These are phyloP conservation scores for Hymenotorrendiella dingleyae DNA, from an alignment of 2,329 filamentous ascomycete genomes.

Conservation along the genomic window DNA sequence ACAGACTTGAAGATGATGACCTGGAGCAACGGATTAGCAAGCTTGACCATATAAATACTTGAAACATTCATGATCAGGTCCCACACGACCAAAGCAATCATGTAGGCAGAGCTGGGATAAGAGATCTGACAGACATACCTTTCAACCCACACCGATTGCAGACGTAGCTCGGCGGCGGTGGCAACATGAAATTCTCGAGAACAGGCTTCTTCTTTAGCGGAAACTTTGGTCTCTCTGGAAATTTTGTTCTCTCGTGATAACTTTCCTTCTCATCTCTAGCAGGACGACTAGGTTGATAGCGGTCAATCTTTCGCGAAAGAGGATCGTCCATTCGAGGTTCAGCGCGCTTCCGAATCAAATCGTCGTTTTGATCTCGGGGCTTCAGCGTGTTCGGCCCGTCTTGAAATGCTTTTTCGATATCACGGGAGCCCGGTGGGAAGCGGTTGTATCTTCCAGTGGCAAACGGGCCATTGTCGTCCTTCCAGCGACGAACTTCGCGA, in stretches of 20 bases:
- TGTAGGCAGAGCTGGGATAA: neutral
- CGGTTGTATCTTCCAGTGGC: neutral
- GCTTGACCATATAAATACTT: no score
- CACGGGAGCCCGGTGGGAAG: constrained; percentile 4
- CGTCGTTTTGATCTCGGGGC: neutral
- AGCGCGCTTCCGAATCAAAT: neutral
- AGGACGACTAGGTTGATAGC: neutral
- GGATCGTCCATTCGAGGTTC: neutral
- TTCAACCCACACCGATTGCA: constrained; percentile 23
- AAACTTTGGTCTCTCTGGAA: neutral
- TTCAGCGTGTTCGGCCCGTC: neutral
- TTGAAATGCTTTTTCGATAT: constrained; percentile 14
- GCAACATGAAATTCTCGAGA: constrained; percentile 6
- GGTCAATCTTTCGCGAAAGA: neutral
- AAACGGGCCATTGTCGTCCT: constrained; percentile 9
- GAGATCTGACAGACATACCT: constrained; percentile 17
- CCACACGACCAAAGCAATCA: neutral
- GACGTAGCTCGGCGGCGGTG: constrained; percentile 18
- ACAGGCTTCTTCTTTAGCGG: neutral
- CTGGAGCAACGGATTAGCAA: constrained; percentile 23
- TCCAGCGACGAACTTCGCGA: constrained; percentile 16
- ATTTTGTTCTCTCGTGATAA: neutral
- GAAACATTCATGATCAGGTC: no score
- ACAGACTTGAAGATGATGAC: constrained; percentile 35
- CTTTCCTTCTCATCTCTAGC: neutral